A percentile compares a stretch with the other conserved stretches of the same genome.
Conservation (phyloP, 192 early-diverging fungal species). For the Coemansia sp. region DNA sequence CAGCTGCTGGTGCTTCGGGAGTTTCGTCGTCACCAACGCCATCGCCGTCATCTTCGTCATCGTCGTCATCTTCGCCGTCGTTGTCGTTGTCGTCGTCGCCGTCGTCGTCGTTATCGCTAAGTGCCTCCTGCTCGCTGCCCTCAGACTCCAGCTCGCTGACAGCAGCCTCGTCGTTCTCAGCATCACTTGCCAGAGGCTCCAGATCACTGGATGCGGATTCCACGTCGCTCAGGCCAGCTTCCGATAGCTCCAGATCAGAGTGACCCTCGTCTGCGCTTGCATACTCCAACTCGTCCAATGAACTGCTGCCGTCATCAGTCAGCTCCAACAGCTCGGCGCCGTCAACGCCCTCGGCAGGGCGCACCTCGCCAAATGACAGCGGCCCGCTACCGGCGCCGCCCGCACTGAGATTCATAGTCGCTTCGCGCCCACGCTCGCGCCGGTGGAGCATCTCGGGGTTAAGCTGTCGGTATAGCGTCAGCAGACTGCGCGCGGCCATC, state of each 20-base stretch:
- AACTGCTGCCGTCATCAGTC: slow-evolving; percentile 7
- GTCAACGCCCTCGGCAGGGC: slow-evolving; percentile 64
- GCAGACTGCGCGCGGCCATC: slow-evolving; percentile 86
- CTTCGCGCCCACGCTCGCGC: slow-evolving; percentile 89
- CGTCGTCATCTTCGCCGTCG: slow-evolving; percentile 42
- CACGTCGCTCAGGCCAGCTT: not conserved
- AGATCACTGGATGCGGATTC: too few relatives aligned
- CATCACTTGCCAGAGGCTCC: too few relatives aligned
- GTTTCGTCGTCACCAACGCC: slow-evolving; percentile 48
- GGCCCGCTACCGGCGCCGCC: slow-evolving; percentile 52
- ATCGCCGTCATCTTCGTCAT: slow-evolving; percentile 49
- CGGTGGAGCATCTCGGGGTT: slow-evolving; percentile 92
- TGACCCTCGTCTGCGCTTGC: slow-evolving; percentile 11
- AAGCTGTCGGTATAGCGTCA: slow-evolving; percentile 89
- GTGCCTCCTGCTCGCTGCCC: slow-evolving; percentile 43
- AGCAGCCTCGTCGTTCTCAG: too few relatives aligned
- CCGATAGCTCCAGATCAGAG: not conserved
- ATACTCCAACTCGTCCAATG: slow-evolving; percentile 14
- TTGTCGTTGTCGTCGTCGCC: slow-evolving; percentile 18
- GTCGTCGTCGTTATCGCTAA: slow-evolving; percentile 13
- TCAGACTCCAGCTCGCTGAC: slow-evolving; percentile 35
- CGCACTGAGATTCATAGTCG: slow-evolving; percentile 62
- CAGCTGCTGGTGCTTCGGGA: not conserved
- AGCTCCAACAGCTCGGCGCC: slow-evolving; percentile 76
- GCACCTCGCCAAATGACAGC: slow-evolving; percentile 68